Evolutionary conservation across 257 asterid species (phyloP).

Genomic region (Forsythia viridissima): DNA sequence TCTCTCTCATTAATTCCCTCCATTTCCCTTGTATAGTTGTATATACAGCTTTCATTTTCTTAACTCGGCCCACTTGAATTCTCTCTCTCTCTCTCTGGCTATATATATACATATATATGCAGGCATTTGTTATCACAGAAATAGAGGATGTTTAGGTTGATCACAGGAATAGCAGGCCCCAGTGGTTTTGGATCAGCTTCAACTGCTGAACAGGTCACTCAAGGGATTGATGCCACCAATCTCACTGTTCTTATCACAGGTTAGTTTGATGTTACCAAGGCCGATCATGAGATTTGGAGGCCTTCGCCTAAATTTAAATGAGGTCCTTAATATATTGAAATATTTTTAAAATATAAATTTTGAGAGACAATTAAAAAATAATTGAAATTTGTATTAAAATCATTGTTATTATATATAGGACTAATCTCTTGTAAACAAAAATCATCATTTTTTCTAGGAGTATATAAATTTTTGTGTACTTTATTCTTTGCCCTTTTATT

Average conservation of each 20-base stretch:
- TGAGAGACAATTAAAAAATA: too few relatives aligned
- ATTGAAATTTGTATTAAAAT: too few relatives aligned
- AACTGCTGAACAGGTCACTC: constrained; percentile 71
- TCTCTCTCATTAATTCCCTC: neutral
- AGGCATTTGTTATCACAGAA: neutral
- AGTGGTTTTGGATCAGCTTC: constrained; percentile 83
- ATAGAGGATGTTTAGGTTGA: constrained; percentile 51
- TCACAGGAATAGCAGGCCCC: constrained; percentile 64
- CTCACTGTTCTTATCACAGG: constrained; percentile 82
- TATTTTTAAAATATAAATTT: too few relatives aligned
- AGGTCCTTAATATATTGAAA: too few relatives aligned
- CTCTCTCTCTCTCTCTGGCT: neutral
- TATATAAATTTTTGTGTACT: too few relatives aligned
- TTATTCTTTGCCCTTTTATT: too few relatives aligned
- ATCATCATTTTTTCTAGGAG: too few relatives aligned
- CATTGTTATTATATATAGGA: too few relatives aligned
- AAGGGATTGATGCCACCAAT: constrained; percentile 57
- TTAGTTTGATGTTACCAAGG: too few relatives aligned
- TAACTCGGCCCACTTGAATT: neutral
- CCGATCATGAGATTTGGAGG: too few relatives aligned
- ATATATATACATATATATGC: neutral
- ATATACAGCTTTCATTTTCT: neutral
- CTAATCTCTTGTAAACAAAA: too few relatives aligned
- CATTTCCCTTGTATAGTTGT: neutral
- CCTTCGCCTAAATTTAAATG: too few relatives aligned